Evolutionary conservation across 1,284 basidiomycete genomes (phyloP), one percentile per base, ranked within the genome.

Genomic region (Exsudoporus floridanus): DNA sequence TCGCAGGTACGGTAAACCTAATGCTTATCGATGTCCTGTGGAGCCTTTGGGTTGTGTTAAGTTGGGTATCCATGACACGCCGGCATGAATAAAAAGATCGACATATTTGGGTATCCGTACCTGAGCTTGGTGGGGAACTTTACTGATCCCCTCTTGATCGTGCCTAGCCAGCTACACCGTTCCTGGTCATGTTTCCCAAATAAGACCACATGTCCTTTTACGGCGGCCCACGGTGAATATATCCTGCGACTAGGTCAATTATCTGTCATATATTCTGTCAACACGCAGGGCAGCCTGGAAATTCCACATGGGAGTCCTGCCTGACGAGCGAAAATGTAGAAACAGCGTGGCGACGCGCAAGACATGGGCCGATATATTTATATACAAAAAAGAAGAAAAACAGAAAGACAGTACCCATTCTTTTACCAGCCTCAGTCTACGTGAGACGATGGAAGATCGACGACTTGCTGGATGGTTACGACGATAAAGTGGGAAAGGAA

Each of bases 121-220:
- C 63, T 62, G 45, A 36, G 27, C 28, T 50, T 16, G 21, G 45
- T 28, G 49, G 36, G 39, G 45, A 53, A 50, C 18, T 44, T 40
- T 2, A 45, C 49, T 16, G 41, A 41, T 46, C 6, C 16, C 33
- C 31, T 19, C 47, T 44, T 41, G 52, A 45, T 53, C 19, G 53
- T 67, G 40, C 62, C 57, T 64, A 23, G 23, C 23, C 3, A 23
- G 46, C 42, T 36, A 12, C 19, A n/a, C 46, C 16, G 46, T 34
- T 19, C 51, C 58, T 64, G 35, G 34, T 43, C 1, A 7, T 44
- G 28, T 37, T 44, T 45, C 44, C 42, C 28, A 42, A 49, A 53
- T 7, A 14, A 42, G 46, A 42, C 8, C 16, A n/a, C 19, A 45
- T 16, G 9, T 33, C 37, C 34, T 25, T 39, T 21, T 31, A n/a